phyloP scores from a whole-genome alignment of 169 alveolate genomes.

The Babesia bigemina region DNA sequence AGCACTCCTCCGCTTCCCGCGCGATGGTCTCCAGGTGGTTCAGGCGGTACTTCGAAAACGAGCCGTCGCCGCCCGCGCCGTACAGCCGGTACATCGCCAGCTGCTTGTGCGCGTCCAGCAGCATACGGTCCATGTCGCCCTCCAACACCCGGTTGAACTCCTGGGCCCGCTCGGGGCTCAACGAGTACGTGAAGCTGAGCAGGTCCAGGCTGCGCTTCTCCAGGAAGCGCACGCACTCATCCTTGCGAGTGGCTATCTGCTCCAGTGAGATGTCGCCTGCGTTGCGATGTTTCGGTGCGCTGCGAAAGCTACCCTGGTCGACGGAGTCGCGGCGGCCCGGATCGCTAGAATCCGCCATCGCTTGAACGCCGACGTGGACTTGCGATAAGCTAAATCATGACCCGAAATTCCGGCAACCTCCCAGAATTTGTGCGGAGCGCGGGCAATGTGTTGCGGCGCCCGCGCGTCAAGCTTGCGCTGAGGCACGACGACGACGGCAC shows the following conservation, averaged over 20 bases:
- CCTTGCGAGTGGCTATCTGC: constrained; percentile 63
- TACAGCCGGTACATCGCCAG: constrained; percentile 58
- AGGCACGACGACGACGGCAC: background rate
- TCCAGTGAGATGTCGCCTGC: constrained; percentile 63
- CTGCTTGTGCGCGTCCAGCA: constrained; percentile 59
- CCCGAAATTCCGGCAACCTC: background rate
- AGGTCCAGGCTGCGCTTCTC: constrained; percentile 52
- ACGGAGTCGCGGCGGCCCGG: constrained; percentile 13
- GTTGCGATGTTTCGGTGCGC: background rate
- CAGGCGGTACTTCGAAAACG: constrained; percentile 21
- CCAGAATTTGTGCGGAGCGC: background rate
- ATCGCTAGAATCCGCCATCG: constrained; percentile 26
- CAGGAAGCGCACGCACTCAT: constrained; percentile 57
- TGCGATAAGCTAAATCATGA: constrained; percentile 3
- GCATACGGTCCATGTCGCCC: constrained; percentile 48
- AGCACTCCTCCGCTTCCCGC: constrained; percentile 54
- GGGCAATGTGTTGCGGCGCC: background rate
- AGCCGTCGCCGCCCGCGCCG: constrained; percentile 35
- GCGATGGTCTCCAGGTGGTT: constrained; percentile 42
- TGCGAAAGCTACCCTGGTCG: constrained; percentile 22
- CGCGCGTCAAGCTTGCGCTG: background rate
- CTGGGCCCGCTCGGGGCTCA: constrained; percentile 42
- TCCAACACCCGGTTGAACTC: constrained; percentile 62
- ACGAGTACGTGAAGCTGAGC: constrained; percentile 58
- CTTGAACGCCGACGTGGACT: constrained; percentile 8